phyloP scores from a whole-genome alignment of 2,329 filamentous ascomycete species.

The Cordyceps cicadae region DNA sequence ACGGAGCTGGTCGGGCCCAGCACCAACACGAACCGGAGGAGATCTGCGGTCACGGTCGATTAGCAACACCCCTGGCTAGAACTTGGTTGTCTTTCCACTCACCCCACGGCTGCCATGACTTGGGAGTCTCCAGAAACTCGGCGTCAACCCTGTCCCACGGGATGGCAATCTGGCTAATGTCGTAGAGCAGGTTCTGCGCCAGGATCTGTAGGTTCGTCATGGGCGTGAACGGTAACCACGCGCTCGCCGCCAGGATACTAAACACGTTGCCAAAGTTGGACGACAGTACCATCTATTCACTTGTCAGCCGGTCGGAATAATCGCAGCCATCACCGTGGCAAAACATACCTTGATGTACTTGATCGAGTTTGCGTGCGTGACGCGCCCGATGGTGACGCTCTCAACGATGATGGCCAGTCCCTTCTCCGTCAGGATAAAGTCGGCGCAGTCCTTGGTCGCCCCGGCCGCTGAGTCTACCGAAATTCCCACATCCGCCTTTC shows the following conservation, averaged over 20 bases:
- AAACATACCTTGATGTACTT: conserved; percentile 21
- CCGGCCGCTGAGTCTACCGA: conserved; percentile 23
- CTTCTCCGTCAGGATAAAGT: conserved; percentile 23
- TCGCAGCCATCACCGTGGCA: neutral
- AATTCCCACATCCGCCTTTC: conserved; percentile 21
- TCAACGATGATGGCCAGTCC: conserved; percentile 21
- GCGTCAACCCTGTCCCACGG: conserved; percentile 22
- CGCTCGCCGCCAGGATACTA: conserved; percentile 20
- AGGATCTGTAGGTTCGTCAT: conserved; percentile 22
- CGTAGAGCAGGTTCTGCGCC: conserved; percentile 22
- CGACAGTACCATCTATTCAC: conserved; percentile 20
- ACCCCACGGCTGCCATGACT: conserved; percentile 19
- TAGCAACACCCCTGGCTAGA: neutral
- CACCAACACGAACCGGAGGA: conserved; percentile 22
- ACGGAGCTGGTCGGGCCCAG: conserved; percentile 22
- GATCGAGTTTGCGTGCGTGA: conserved; percentile 23
- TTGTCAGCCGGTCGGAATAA: neutral
- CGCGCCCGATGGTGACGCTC: conserved; percentile 19
- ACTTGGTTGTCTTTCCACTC: neutral
- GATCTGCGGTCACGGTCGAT: conserved; percentile 11
- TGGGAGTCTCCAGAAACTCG: conserved; percentile 20
- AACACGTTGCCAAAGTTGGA: conserved; percentile 26
- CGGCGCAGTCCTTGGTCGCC: conserved; percentile 23
- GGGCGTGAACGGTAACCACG: conserved; percentile 22
- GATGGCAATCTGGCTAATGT: conserved; percentile 23